A percentile compares a stretch with the other conserved stretches of the same genome.
Evolutionary conservation across 805 yeast species (phyloP).

Genomic region (Ogataea allantospora): DNA sequence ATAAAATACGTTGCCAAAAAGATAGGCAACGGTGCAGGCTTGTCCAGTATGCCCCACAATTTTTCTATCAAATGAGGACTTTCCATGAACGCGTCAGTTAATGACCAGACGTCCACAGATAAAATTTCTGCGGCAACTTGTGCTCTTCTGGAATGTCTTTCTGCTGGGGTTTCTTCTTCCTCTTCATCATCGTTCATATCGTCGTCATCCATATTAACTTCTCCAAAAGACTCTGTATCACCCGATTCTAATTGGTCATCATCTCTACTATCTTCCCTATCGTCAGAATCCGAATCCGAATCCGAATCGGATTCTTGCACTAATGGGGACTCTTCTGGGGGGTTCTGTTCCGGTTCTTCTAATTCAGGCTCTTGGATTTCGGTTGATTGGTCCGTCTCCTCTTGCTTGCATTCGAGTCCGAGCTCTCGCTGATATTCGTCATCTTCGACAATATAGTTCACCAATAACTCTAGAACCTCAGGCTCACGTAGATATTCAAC

Average conservation of each 20-base stretch:
- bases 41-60: conserved; percentile 79
- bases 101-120: conserved; percentile 90
- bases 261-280: conserved; percentile 7
- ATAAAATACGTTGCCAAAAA: conserved; percentile 83
- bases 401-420: conserved; percentile 22
- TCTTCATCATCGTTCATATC: conserved; percentile 32
- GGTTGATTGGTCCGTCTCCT: conserved; percentile 1
- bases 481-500: conserved; percentile 80
- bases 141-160: conserved; percentile 42
- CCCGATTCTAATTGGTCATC: conserved; percentile 19
- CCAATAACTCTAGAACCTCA: conserved; percentile 63
- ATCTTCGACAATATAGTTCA: conserved; percentile 61
- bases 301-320: conserved; percentile 14
- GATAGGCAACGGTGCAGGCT: conserved; percentile 64
- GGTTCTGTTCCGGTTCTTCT: neutral
- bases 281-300: conserved; percentile 23
- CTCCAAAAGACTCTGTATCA: conserved; percentile 19
- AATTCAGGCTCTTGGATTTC: conserved; percentile 2
- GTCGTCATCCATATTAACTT: conserved; percentile 25
- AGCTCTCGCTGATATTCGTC: conserved; percentile 38
- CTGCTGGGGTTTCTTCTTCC: conserved; percentile 33
- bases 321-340: neutral
- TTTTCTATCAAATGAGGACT: conserved; percentile 59
- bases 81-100: conserved; percentile 87
- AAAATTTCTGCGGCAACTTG: conserved; percentile 85